Conservation (phyloP, 345 rosid genomes). For the Mallotus nudiflorus region DNA sequence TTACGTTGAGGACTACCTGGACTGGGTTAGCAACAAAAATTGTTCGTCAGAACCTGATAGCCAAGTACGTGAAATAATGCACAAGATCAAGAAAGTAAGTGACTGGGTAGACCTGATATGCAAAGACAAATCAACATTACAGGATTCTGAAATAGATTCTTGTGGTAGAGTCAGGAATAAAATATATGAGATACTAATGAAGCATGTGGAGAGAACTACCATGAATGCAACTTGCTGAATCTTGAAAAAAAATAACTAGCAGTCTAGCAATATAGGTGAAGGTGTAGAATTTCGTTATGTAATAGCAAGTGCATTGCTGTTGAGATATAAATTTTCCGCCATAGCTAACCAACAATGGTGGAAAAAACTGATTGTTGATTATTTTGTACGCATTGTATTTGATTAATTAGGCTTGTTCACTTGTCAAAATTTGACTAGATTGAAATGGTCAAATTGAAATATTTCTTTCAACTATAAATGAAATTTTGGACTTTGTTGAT, state of each 20-base stretch:
- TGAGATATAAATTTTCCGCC: too few species aligned
- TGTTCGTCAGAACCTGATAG: conserved; percentile 34
- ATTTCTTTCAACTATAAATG: too few species aligned
- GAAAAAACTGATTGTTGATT: too few species aligned
- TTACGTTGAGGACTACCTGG: conserved; percentile 55
- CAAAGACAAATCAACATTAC: conserved; percentile 16
- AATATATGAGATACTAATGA: conserved; percentile 58
- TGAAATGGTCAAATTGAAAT: too few species aligned
- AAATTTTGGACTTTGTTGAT: too few species aligned
- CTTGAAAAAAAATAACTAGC: neutral
- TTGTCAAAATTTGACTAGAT: too few species aligned
- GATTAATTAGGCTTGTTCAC: too few species aligned
- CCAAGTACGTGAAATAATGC: conserved; percentile 50
- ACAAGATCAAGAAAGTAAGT: conserved; percentile 55
- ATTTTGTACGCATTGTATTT: too few species aligned
- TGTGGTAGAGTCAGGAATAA: conserved; percentile 57
- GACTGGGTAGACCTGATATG: conserved; percentile 55
- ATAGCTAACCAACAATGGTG: too few species aligned
- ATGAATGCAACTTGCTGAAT: conserved; percentile 18
- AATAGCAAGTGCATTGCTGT: too few species aligned
- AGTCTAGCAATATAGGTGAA: too few species aligned
- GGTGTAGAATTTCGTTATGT: too few species aligned
- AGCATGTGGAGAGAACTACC: conserved; percentile 69
- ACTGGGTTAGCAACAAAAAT: conserved; percentile 36
- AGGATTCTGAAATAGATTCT: conserved; percentile 43